phyloP scores from a whole-genome alignment of 179 eudicot species.

The Camellia oleifera region DNA sequence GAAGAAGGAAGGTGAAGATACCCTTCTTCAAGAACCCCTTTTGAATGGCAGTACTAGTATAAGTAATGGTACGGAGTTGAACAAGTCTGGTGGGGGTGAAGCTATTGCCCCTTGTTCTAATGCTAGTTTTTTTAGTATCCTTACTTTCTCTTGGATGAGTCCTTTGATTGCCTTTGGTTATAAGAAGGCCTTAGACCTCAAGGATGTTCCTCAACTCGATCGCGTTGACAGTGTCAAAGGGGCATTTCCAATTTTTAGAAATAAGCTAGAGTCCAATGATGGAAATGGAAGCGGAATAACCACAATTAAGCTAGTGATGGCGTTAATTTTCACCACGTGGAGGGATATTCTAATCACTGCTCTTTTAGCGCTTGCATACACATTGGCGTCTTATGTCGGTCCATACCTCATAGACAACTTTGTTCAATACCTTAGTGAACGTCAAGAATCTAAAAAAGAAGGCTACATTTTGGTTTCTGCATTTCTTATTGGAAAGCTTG shows the following conservation, averaged over 20 bases:
- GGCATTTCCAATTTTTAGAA: conserved; percentile 38
- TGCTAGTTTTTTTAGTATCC: conserved; percentile 48
- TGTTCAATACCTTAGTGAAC: conserved; percentile 60
- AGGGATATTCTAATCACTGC: conserved; percentile 46
- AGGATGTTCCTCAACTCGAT: conserved; percentile 65
- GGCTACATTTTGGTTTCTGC: conserved; percentile 48
- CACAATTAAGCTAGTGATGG: conserved; percentile 45
- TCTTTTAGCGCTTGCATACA: conserved; percentile 34
- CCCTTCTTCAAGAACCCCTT: conserved; percentile 47
- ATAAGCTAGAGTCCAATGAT: conserved; percentile 25
- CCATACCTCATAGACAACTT: conserved; percentile 69
- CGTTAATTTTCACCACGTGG: conserved; percentile 46
- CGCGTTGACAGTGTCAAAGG: conserved; percentile 44
- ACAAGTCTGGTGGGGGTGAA: conserved; percentile 16
- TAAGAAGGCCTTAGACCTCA: conserved; percentile 63
- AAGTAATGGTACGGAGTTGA: background rate
- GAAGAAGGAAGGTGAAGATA: conserved; percentile 24
- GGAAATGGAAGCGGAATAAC: conserved; percentile 34
- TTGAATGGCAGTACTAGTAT: conserved; percentile 34
- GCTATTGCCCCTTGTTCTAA: conserved; percentile 41
- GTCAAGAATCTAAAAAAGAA: conserved; percentile 29
- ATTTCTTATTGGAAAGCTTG: conserved; percentile 54
- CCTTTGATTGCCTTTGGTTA: conserved; percentile 53
- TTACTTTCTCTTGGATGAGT: conserved; percentile 66
- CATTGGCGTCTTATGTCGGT: conserved; percentile 65